phyloP scores from a whole-genome alignment of 2,329 filamentous ascomycete species.

The Venturia effusa region DNA sequence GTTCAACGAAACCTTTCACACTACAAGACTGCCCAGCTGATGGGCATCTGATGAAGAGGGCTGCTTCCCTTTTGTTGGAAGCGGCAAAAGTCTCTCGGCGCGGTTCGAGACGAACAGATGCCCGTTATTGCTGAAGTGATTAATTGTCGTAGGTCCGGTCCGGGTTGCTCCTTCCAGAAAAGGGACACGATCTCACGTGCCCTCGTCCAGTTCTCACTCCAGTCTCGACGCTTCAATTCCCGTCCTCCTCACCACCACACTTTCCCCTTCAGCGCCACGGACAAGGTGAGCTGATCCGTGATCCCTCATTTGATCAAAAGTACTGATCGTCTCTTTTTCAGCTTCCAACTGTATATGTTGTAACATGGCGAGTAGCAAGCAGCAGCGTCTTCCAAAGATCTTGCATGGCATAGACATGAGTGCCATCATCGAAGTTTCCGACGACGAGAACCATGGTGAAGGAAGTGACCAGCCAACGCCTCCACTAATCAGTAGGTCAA shows the following conservation, averaged over 20 bases:
- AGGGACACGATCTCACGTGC: too few species aligned
- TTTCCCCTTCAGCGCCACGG: background rate
- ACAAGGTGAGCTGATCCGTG: background rate
- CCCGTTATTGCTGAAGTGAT: too few species aligned
- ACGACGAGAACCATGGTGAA: background rate
- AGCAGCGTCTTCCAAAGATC: background rate
- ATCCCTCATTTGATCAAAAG: background rate
- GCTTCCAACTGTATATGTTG: background rate
- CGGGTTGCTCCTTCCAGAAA: too few species aligned
- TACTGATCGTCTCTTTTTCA: background rate
- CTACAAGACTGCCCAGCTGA: too few species aligned
- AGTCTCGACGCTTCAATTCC: background rate
- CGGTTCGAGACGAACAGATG: too few species aligned
- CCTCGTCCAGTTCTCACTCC: too few species aligned
- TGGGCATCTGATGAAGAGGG: too few species aligned
- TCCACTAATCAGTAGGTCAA: background rate
- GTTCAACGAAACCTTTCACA: too few species aligned
- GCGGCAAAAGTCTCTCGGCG: too few species aligned
- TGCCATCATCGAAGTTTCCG: background rate
- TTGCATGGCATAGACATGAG: slow-evolving; percentile 1
- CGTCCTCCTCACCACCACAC: background rate
- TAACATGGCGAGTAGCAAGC: background rate
- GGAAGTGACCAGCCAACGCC: background rate
- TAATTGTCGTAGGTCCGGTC: too few species aligned
- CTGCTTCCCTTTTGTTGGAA: too few species aligned